Percentiles rank a stretch among this genome's conserved stretches.
Conservation (phyloP, 2,329 filamentous ascomycete species). For the Colletotrichum sp. region DNA sequence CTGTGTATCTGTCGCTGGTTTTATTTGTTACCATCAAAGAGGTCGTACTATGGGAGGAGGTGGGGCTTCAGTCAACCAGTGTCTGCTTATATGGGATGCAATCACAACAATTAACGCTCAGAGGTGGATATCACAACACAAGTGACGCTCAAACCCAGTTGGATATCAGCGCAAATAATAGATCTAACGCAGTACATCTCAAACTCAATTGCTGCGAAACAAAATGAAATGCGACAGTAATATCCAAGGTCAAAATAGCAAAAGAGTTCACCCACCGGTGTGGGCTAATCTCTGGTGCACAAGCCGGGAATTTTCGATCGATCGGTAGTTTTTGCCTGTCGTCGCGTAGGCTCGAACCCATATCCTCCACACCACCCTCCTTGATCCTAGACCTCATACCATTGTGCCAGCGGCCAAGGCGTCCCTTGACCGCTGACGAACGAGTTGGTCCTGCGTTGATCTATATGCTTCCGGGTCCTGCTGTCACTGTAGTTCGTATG, state of each 20-base stretch:
- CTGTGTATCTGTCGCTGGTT: not conserved
- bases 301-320: not conserved
- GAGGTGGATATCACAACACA: not conserved
- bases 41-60: not conserved
- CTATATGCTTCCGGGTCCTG: not conserved
- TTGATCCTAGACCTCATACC: not conserved
- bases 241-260: not conserved
- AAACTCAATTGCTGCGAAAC: not conserved
- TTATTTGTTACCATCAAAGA: accelerated
- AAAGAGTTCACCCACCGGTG: not conserved
- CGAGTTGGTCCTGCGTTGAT: not conserved
- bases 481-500: accelerated
- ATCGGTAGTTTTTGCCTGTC: not conserved
- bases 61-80: not conserved
- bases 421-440: not conserved
- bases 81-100: not conserved
- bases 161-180: accelerated
- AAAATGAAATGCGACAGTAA: not conserved
- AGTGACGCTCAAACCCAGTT: not conserved
- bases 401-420: not conserved
- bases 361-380: not conserved
- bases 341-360: not conserved
- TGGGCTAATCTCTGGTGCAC: not conserved
- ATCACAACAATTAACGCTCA: accelerated
- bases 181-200: not conserved